phyloP scores from a whole-genome alignment of 1,284 basidiomycete species.

The Exobasidium rhododendri region DNA sequence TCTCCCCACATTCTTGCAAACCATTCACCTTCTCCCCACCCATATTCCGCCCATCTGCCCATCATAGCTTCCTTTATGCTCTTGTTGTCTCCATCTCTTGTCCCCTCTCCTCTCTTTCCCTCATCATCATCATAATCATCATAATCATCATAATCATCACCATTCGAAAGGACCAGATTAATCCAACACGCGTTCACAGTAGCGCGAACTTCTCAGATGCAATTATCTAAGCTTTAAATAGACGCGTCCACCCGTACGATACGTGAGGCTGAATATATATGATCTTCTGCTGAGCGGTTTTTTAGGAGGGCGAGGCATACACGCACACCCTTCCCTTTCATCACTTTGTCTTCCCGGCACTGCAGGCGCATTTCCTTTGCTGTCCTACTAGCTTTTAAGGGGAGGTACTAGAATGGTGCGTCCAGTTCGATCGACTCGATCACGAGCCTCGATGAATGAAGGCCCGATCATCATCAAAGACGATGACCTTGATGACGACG shows the following conservation, averaged over 20 bases:
- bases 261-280: too few relatives aligned
- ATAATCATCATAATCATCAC: neutral
- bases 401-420: neutral
- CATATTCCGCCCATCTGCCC: too few relatives aligned
- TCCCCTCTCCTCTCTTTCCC: neutral
- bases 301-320: too few relatives aligned
- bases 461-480: neutral
- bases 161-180: too few relatives aligned
- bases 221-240: too few relatives aligned
- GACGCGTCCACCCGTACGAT: too few relatives aligned
- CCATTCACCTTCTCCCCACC: too few relatives aligned
- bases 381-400: neutral
- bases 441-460: neutral
- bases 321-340: neutral
- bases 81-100: neutral
- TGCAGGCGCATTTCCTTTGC: neutral
- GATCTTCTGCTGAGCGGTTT: too few relatives aligned
- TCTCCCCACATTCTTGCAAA: too few relatives aligned
- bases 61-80: too few relatives aligned
- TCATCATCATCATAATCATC: slow-evolving; percentile 1
- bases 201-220: too few relatives aligned
- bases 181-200: too few relatives aligned
- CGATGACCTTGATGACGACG: slow-evolving; percentile 8
- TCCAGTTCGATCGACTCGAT: slow-evolving; percentile 1
- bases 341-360: neutral